Conservation (phyloP, 129 eudicot genomes). For the Chrysanthemum lavandulifolium region DNA sequence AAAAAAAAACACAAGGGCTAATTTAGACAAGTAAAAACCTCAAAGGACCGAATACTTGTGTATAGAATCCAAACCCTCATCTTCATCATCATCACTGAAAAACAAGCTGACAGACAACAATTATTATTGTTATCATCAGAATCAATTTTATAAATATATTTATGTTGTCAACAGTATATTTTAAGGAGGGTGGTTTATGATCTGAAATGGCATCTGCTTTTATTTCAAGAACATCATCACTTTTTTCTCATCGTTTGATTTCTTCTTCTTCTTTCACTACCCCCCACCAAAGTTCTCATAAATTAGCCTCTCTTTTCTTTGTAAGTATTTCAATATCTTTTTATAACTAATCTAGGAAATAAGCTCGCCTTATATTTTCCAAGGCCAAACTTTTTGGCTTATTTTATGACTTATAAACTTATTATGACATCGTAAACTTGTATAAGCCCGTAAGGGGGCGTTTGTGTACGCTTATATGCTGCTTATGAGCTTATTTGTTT, state of each 20-base stretch:
- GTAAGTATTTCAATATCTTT: conserved; percentile 30
- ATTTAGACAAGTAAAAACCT: neutral
- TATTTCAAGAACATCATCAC: conserved; percentile 37
- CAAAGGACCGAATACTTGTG: neutral
- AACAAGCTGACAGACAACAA: neutral
- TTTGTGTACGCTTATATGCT: too few species aligned
- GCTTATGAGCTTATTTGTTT: too few species aligned
- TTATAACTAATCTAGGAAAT: too few species aligned
- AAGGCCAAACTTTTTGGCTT: neutral
- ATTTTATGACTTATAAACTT: neutral
- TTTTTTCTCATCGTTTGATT: conserved; percentile 38
- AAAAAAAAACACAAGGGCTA: conserved; percentile 8
- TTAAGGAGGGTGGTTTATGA: neutral
- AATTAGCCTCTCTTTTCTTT: conserved; percentile 25
- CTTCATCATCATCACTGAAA: conserved; percentile 17
- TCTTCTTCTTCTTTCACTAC: conserved; percentile 33
- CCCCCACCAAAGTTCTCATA: conserved; percentile 24
- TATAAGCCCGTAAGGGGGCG: too few species aligned
- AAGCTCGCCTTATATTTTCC: too few species aligned
- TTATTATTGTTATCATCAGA: too few species aligned
- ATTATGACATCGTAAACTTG: too few species aligned
- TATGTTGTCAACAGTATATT: conserved; percentile 24
- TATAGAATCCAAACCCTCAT: conserved; percentile 19
- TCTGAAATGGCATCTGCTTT: conserved; percentile 54
- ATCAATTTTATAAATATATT: neutral